phyloP scores from a whole-genome alignment of 139 green algal genomes.

The Tetradesmus obliquus region DNA sequence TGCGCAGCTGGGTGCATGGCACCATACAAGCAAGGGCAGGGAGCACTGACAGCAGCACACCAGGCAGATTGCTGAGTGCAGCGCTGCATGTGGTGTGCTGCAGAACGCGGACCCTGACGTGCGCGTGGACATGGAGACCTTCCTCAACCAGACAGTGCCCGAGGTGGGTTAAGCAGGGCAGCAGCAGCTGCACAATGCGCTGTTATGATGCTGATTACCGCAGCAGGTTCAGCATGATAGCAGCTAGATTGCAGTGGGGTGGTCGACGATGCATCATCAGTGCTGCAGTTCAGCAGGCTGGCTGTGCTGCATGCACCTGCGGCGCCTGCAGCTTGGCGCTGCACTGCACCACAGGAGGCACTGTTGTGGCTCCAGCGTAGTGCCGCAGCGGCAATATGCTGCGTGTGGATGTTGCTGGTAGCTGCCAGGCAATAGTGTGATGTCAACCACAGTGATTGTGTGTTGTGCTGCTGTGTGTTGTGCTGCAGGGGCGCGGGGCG shows the following conservation, averaged over 20 bases:
- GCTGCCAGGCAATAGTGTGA: too few species aligned
- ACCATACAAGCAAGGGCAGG: too few species aligned
- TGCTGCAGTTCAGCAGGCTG: not conserved
- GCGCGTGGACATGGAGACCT: conserved; percentile 77
- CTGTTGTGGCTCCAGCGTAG: too few species aligned
- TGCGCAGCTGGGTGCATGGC: too few species aligned
- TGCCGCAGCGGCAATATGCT: not conserved
- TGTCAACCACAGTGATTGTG: not conserved
- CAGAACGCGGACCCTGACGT: conserved; percentile 79
- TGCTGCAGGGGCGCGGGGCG: conserved; percentile 54
- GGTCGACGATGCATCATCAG: not conserved
- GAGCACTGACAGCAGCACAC: too few species aligned
- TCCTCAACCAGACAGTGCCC: conserved; percentile 70
- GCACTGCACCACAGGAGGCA: too few species aligned
- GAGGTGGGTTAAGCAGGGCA: conserved; percentile 52
- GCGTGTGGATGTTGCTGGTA: not conserved
- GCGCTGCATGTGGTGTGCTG: not conserved
- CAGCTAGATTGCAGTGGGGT: not conserved
- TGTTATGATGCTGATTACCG: too few species aligned
- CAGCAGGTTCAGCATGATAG: not conserved
- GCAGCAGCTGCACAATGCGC: not conserved
- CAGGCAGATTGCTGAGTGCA: not conserved
- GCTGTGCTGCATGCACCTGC: not conserved
- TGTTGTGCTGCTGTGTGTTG: not conserved
- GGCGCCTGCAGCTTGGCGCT: not conserved